Evolutionary conservation across 352 stramenopile species (phyloP), one percentile per base, ranked within the genome.

Genomic region (Hyaloperonospora arabidopsidis): DNA sequence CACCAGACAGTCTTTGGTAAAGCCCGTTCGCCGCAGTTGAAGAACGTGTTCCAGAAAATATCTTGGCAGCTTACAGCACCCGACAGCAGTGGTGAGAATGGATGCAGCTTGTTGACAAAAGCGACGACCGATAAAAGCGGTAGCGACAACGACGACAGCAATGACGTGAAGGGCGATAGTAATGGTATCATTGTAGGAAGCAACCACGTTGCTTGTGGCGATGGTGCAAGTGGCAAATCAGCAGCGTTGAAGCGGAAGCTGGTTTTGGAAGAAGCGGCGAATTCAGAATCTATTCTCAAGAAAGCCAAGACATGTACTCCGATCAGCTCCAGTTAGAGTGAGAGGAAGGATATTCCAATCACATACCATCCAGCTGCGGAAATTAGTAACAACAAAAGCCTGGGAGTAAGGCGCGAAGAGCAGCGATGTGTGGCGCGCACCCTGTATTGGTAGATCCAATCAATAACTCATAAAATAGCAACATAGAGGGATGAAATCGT

Each of bases 31-130:
- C 78, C 78, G 3, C 72, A 86, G 39, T 75, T 79, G 45, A 90
- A 90, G 62, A 83, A 65, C 54, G 81, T 90, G 64, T 87, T 90
- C 52, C 67, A 87, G 65, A 82, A 84, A 45, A 87, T 87, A 45
- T 82, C 79, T 19, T 87, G 77, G 78, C 84, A 85, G 36, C 63
- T 70, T 7, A 41, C 45, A n/a, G 46, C 53, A 32, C 47, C 64
- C 15, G 39, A 63, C 38, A 57, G 53, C 35, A 54, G 40, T 32
- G 52, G 32, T 32, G 48, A 51, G 2, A 57, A 57, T 54, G 59
- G 23, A 12, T 52, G 23, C 52, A 65, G n/a, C 43, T 19, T 34
- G 21, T 57, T 49, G 11, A 36, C 36, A 40, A 44, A 49, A 51
- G 14, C 38, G 38, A 11, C 17, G 44, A 43, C 23, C 15, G 54